Percentiles rank a stretch among this genome's conserved stretches.
These are phyloP conservation scores for Fusarium sp. DNA, from an alignment of 2,329 filamentous ascomycete genomes.

Conservation along the genomic window DNA sequence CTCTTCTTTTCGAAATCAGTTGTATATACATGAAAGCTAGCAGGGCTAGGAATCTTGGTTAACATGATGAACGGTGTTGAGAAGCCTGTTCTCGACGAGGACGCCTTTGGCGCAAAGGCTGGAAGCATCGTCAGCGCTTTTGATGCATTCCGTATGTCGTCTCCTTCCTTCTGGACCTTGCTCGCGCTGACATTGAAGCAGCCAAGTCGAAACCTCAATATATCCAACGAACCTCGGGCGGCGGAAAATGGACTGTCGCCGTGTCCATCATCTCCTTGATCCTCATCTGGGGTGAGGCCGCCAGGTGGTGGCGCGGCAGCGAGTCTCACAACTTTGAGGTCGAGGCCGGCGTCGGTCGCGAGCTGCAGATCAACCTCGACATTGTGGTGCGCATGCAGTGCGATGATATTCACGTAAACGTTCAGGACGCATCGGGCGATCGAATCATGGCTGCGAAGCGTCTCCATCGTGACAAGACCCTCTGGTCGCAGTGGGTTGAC, in stretches of 20 bases:
- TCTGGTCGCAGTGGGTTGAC: constrained; percentile 85
- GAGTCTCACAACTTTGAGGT: constrained; percentile 93
- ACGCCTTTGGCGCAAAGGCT: constrained; percentile 80
- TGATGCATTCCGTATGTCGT: constrained; percentile 91
- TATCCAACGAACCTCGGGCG: constrained; percentile 82
- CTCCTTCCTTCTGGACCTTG: not conserved
- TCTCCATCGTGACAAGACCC: constrained; percentile 80
- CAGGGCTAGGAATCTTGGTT: constrained; percentile 18
- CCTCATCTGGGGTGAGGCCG: constrained; percentile 81
- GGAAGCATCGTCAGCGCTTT: constrained; percentile 81
- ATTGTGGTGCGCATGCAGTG: constrained; percentile 92
- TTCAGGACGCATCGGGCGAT: constrained; percentile 94
- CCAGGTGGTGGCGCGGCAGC: constrained; percentile 83
- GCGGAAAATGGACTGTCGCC: constrained; percentile 92
- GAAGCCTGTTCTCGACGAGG: constrained; percentile 75
- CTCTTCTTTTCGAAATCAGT: not conserved
- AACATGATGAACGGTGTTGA: constrained; percentile 81
- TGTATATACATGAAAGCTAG: constrained; percentile 27
- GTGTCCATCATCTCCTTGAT: constrained; percentile 79
- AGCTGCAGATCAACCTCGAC: constrained; percentile 94
- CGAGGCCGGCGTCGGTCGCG: constrained; percentile 88
- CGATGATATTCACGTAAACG: constrained; percentile 90
- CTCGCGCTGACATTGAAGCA: constrained; percentile 51
- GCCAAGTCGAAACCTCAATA: constrained; percentile 97
- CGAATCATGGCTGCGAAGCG: constrained; percentile 84